These are phyloP conservation scores for Paramecium primaurelia DNA, from an alignment of 73 alveolate genomes.

Conservation along the genomic window DNA sequence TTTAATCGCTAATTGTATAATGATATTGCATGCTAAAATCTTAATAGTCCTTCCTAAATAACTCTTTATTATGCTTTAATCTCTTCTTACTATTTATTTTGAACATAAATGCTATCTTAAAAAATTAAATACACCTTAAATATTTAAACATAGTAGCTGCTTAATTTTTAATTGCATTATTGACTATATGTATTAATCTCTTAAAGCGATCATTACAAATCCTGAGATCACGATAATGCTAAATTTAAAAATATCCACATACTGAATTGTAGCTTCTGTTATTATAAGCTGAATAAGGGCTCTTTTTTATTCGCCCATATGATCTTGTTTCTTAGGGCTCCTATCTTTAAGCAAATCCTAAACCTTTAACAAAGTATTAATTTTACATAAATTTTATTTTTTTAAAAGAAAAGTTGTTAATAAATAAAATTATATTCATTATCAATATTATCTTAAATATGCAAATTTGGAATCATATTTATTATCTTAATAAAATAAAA, in stretches of 20 bases:
- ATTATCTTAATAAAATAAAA: too few species aligned
- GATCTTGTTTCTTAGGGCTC: slow-evolving; percentile 35
- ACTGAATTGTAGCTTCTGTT: slow-evolving; percentile 19
- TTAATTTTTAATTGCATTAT: slow-evolving; percentile 26
- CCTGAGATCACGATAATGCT: slow-evolving; percentile 13
- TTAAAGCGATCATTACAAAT: neutral
- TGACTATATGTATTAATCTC: neutral
- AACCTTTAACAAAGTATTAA: slow-evolving; percentile 34
- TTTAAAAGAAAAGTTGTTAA: neutral
- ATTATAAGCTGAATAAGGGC: slow-evolving; percentile 11
- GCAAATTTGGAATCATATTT: too few species aligned
- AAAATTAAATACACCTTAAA: neutral
- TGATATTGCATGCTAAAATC: neutral
- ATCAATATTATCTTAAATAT: neutral
- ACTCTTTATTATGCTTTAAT: neutral
- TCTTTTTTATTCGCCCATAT: neutral
- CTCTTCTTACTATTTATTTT: neutral
- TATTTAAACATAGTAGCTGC: slow-evolving; percentile 44
- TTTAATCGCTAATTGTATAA: neutral
- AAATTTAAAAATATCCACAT: neutral
- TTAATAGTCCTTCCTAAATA: neutral
- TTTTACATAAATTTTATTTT: slow-evolving; percentile 4
- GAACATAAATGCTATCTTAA: slow-evolving; percentile 2
- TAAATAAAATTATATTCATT: neutral
- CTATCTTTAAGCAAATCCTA: neutral